phyloP scores from a whole-genome alignment of 106 monocot genomes.

The Dendrobium huoshanense region DNA sequence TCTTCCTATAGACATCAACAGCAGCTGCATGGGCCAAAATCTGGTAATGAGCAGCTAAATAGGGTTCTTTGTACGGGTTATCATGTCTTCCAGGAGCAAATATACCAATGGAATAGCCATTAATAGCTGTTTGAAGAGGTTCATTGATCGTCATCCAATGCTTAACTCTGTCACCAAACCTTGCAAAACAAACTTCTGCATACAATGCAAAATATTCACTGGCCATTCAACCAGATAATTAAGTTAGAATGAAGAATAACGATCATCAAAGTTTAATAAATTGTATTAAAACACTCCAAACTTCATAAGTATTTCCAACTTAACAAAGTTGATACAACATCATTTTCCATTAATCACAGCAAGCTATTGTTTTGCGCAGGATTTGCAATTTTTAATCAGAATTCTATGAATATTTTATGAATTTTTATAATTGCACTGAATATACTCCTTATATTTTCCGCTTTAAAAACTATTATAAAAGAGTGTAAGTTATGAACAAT shows the following conservation, averaged over 20 bases:
- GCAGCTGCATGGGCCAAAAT: slow-evolving; percentile 92
- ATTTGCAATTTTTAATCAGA: background rate
- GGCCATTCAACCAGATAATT: slow-evolving; percentile 20
- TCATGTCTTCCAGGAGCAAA: slow-evolving; percentile 80
- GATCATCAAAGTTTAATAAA: background rate
- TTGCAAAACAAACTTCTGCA: slow-evolving; percentile 93
- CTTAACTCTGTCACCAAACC: slow-evolving; percentile 97
- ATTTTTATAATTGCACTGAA: background rate
- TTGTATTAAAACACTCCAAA: background rate
- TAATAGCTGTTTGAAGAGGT: slow-evolving; percentile 91
- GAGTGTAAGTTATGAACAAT: background rate
- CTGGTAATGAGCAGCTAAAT: slow-evolving; percentile 76
- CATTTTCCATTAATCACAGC: background rate
- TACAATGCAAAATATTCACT: slow-evolving; percentile 91
- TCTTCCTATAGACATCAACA: slow-evolving; percentile 54
- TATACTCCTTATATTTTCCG: background rate
- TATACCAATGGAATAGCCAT: slow-evolving; percentile 71
- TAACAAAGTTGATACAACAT: background rate
- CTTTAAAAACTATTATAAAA: background rate
- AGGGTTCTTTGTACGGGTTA: slow-evolving; percentile 41
- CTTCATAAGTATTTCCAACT: background rate
- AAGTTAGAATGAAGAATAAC: background rate
- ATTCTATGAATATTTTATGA: background rate
- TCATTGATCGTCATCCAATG: slow-evolving; percentile 97
- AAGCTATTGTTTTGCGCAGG: background rate